A percentile compares a stretch with the other conserved stretches of the same genome.
phyloP scores from a whole-genome alignment of 305 asterid species.

The Withania somnifera region DNA sequence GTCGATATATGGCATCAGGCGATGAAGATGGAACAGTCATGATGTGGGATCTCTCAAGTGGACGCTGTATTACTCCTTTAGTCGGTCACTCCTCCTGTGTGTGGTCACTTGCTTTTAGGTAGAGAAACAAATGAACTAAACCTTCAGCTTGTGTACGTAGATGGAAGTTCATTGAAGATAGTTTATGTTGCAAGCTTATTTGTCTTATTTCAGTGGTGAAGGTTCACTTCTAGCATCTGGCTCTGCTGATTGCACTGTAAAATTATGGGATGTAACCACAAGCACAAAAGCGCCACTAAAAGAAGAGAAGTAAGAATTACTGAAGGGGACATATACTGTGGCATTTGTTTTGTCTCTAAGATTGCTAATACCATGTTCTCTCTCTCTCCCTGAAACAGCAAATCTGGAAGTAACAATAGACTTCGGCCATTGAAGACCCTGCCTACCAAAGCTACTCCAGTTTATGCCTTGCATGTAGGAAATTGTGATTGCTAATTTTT shows the following conservation, averaged over 20 bases:
- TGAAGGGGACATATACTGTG: background rate
- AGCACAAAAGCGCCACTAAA: conserved; percentile 55
- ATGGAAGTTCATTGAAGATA: background rate
- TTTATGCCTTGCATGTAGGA: conserved; percentile 71
- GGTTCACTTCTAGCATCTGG: conserved; percentile 97
- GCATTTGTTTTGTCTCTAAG: background rate
- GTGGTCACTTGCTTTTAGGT: conserved; percentile 96
- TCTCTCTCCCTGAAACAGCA: conserved; percentile 22
- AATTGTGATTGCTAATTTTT: background rate
- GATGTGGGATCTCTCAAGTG: conserved; percentile 98
- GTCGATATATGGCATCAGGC: conserved; percentile 97
- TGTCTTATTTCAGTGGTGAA: conserved; percentile 56
- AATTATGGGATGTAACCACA: conserved; percentile 85
- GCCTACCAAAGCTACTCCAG: conserved; percentile 82
- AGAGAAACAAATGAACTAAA: background rate
- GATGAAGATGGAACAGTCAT: conserved; percentile 94
- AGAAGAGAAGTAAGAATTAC: conserved; percentile 60
- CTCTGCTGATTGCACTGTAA: conserved; percentile 93
- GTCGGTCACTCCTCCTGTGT: conserved; percentile 87
- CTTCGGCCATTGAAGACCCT: conserved; percentile 77
- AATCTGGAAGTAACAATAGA: conserved; percentile 51
- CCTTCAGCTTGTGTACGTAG: background rate
- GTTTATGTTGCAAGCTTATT: background rate
- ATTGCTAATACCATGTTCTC: background rate
- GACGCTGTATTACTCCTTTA: conserved; percentile 82